These are phyloP conservation scores for Colletotrichum australisinense DNA, from an alignment of 2,329 filamentous ascomycete genomes.

Conservation along the genomic window DNA sequence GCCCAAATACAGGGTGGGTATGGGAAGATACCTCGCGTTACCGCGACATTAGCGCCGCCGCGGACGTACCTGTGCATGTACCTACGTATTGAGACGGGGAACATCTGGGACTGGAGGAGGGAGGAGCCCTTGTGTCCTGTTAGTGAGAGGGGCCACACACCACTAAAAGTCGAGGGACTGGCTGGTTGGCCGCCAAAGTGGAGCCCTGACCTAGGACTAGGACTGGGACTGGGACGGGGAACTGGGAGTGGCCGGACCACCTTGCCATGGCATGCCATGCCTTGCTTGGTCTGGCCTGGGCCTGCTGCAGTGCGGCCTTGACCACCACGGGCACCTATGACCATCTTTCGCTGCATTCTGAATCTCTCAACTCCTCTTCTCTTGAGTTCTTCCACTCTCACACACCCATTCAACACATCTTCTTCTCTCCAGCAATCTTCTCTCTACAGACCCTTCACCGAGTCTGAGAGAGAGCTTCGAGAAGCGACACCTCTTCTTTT, in stretches of 20 bases:
- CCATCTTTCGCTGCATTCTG: slow-evolving; percentile 28
- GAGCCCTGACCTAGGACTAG: slow-evolving; percentile 5
- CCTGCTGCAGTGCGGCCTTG: slow-evolving; percentile 29
- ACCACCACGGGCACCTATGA: slow-evolving; percentile 23
- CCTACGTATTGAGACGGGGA: slow-evolving; percentile 15
- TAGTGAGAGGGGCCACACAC: slow-evolving; percentile 14
- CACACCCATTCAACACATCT: slow-evolving; percentile 19
- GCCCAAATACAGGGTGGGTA: background rate
- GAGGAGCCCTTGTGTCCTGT: background rate
- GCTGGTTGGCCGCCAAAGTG: slow-evolving; percentile 13
- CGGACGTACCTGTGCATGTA: slow-evolving; percentile 8
- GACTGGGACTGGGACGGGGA: slow-evolving; percentile 18
- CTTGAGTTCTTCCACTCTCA: slow-evolving; percentile 33
- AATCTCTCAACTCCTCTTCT: slow-evolving; percentile 34
- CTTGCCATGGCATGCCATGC: slow-evolving; percentile 27
- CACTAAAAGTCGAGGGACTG: slow-evolving; percentile 3
- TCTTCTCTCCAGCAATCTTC: slow-evolving; percentile 20
- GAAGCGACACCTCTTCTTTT: slow-evolving; percentile 38
- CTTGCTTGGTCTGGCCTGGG: slow-evolving; percentile 27
- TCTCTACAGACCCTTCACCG: slow-evolving; percentile 32
- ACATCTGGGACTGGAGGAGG: slow-evolving; percentile 21
- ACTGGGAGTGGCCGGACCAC: slow-evolving; percentile 32
- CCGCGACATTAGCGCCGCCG: background rate
- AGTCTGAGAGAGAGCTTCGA: slow-evolving; percentile 34
- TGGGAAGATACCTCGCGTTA: background rate